A percentile compares a stretch with the other conserved stretches of the same genome.
These are phyloP conservation scores for Xenoacremonium recifei DNA, from an alignment of 2,329 filamentous ascomycete species.

Conservation along the genomic window DNA sequence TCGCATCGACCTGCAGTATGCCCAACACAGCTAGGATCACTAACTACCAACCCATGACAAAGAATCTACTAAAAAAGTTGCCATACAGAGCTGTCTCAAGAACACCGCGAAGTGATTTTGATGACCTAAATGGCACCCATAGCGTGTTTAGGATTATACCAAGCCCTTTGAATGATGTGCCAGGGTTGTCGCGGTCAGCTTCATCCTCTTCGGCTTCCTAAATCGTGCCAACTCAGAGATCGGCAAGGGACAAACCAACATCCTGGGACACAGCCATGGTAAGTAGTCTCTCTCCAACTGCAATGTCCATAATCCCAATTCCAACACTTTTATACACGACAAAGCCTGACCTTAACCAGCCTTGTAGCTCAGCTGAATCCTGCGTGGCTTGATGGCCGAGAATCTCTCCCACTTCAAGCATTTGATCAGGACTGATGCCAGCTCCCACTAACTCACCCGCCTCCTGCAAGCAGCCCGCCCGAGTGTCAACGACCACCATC, in stretches of 20 bases:
- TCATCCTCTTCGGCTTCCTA: too few relatives aligned
- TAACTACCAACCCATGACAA: too few relatives aligned
- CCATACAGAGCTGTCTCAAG: too few relatives aligned
- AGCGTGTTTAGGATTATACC: too few relatives aligned
- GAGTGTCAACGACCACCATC: slow-evolving; percentile 25
- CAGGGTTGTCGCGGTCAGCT: too few relatives aligned
- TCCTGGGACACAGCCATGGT: slow-evolving; percentile 52
- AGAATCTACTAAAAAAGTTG: too few relatives aligned
- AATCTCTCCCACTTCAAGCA: slow-evolving; percentile 52
- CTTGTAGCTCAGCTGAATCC: slow-evolving; percentile 35
- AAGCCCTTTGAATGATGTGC: too few relatives aligned
- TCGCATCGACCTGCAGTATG: too few relatives aligned
- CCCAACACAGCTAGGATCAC: too few relatives aligned
- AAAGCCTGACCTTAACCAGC: slow-evolving; percentile 63
- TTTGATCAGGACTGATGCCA: slow-evolving; percentile 15
- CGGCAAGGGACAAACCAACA: slow-evolving; percentile 40
- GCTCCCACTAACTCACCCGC: slow-evolving; percentile 31
- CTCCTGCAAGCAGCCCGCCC: slow-evolving; percentile 29
- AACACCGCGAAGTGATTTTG: too few relatives aligned
- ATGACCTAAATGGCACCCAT: too few relatives aligned
- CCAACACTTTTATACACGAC: slow-evolving; percentile 71
- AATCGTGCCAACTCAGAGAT: slow-evolving; percentile 14
- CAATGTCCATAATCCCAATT: slow-evolving; percentile 66
- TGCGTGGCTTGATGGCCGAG: slow-evolving; percentile 29
- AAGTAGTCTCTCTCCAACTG: slow-evolving; percentile 59